Base-by-base conservation (phyloP, 1,284 basidiomycete species). In the Sanghuangporus weigelae region DNA sequence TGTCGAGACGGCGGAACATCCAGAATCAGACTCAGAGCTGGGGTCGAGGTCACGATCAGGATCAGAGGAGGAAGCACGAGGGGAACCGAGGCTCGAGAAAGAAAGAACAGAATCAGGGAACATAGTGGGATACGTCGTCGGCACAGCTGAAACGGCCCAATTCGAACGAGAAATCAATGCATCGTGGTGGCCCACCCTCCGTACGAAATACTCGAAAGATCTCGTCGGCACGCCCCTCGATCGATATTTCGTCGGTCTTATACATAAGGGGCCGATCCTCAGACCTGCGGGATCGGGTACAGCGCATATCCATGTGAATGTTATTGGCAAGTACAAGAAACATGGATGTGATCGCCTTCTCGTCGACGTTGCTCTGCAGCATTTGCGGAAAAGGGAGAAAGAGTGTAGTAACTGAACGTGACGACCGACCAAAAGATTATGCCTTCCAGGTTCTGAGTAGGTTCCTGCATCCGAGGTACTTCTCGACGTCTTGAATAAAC, bases 181-280 rank as follows among this genome's bases (percentile, higher is more conserved):
- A n/a, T 42, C 44, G 7, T 64, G 63, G 63, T 58, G 53, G 59
- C 63, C 63, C 12, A 21, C 44, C 11, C 39, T 61, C 3, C 46
- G 59, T n/a, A 11, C 38, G 14, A 38, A 59, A 31, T 61, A 61
- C 23, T 48, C 63, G 11, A 39, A 51, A 16, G 39, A 50, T 40
- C 54, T 64, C 21, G 46, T 49, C 39, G 63, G 63, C 26, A 64
- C 63, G 49, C 59, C 63, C 7, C 59, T 64, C 19, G 63, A 64
- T 23, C 50, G 63, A 1, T 54, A 61, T 31, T 64, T 61, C 48
- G 48, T 64, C n/a, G 59, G 50, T 16, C 49, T 61, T 23, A 57
- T 64, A 14, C 46, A 64, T 46, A 64, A 57, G 49, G 39, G 16
- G 19, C 48, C 54, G 14, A 55, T 40, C 16, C 35, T 39, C 26